Percentiles rank a stretch among this genome's conserved stretches.
phyloP scores from a whole-genome alignment of 2,329 filamentous ascomycete genomes.

The Curvularia lunata region DNA sequence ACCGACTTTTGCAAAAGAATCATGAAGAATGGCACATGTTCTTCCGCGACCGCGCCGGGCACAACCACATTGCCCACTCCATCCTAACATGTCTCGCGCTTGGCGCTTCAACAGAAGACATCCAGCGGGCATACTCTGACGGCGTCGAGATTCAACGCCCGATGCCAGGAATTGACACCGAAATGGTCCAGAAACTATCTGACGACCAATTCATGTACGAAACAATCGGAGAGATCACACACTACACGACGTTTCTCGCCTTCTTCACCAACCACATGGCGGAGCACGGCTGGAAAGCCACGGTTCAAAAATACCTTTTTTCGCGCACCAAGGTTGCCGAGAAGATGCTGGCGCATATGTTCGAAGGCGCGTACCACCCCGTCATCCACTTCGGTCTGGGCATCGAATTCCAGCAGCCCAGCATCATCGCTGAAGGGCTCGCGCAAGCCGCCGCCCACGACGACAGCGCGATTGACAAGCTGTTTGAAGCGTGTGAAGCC shows the following conservation, averaged over 20 bases:
- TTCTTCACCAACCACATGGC: too few species aligned
- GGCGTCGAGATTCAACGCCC: conserved; percentile 6
- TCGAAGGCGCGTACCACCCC: conserved; percentile 75
- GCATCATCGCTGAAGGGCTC: conserved; percentile 80
- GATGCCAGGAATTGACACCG: too few species aligned
- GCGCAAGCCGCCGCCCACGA: conserved; percentile 77
- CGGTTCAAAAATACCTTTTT: not conserved
- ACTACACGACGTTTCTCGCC: too few species aligned
- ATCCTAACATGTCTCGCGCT: conserved; percentile 11
- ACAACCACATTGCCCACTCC: conserved; percentile 17
- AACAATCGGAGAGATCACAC: not conserved
- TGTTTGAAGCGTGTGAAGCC: not conserved
- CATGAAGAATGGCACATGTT: conserved; percentile 19
- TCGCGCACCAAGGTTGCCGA: conserved; percentile 59
- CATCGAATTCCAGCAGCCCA: conserved; percentile 80
- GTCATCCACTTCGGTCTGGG: conserved; percentile 89
- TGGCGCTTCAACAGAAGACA: conserved; percentile 9
- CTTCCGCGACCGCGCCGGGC: conserved; percentile 8
- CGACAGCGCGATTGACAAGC: conserved; percentile 26
- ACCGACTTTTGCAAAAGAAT: conserved; percentile 13
- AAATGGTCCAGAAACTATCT: too few species aligned
- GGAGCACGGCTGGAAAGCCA: conserved; percentile 1
- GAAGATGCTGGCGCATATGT: conserved; percentile 72
- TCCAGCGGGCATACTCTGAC: conserved; percentile 10
- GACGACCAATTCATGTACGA: not conserved